Conservation (phyloP, 2,329 filamentous ascomycete species). For the Aureobasidium sp. region DNA sequence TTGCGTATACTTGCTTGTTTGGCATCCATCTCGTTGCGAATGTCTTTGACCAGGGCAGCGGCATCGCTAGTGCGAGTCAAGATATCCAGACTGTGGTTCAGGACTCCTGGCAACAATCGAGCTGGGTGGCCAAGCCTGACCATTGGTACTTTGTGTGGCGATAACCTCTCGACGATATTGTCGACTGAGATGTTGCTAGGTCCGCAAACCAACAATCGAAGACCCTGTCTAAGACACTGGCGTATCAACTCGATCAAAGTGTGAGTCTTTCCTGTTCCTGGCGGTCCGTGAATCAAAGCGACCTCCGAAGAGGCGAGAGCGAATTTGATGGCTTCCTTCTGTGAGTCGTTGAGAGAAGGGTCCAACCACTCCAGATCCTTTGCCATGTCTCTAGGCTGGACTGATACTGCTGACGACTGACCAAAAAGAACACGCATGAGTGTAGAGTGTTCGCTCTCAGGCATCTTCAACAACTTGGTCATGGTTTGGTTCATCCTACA, state of each 20-base stretch:
- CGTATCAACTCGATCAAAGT: slow-evolving; percentile 91
- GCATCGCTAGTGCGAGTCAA: slow-evolving; percentile 86
- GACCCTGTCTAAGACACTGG: slow-evolving; percentile 67
- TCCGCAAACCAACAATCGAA: slow-evolving; percentile 79
- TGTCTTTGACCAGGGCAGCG: slow-evolving; percentile 78
- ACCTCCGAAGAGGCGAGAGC: slow-evolving; percentile 74
- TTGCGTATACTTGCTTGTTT: slow-evolving; percentile 86
- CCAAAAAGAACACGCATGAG: slow-evolving; percentile 55
- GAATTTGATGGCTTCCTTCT: slow-evolving; percentile 63
- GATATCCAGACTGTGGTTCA: slow-evolving; percentile 84
- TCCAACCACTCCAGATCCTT: slow-evolving; percentile 45
- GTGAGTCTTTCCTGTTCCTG: slow-evolving; percentile 94
- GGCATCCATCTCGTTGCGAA: slow-evolving; percentile 84
- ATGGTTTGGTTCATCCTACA: slow-evolving; percentile 56
- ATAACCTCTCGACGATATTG: slow-evolving; percentile 90
- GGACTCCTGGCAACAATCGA: slow-evolving; percentile 74
- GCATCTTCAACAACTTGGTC: slow-evolving; percentile 47
- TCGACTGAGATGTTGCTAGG: slow-evolving; percentile 97
- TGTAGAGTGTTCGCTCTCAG: slow-evolving; percentile 46
- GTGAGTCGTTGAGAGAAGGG: slow-evolving; percentile 50
- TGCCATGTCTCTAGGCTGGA: slow-evolving; percentile 35
- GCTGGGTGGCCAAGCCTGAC: slow-evolving; percentile 89
- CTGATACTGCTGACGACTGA: slow-evolving; percentile 43
- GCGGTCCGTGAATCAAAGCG: slow-evolving; percentile 87
- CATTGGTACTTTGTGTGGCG: slow-evolving; percentile 76